Evolutionary conservation across 2,329 filamentous ascomycete species (phyloP).

Genomic region (Cladosporium sp.): DNA sequence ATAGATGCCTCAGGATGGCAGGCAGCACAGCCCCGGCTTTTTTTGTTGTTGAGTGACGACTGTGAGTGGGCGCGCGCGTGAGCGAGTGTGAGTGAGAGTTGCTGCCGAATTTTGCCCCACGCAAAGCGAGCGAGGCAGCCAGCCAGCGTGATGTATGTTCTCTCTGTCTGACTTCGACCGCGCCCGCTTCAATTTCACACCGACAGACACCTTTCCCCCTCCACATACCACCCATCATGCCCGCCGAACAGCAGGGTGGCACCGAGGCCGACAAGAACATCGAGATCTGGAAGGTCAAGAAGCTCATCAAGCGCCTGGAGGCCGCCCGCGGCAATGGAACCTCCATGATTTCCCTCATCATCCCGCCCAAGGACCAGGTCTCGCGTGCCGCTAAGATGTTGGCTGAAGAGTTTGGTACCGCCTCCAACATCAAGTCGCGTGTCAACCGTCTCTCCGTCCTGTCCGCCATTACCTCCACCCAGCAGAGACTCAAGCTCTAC

Average conservation of each 20-base stretch:
- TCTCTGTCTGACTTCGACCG: neutral
- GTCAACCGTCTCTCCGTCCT: constrained; percentile 98
- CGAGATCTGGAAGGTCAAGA: constrained; percentile 97
- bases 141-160: no score
- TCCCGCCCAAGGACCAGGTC: constrained; percentile 97
- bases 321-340: constrained; percentile 97
- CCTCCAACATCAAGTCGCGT: constrained; percentile 98
- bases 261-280: constrained; percentile 98
- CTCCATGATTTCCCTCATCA: constrained; percentile 99
- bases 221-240: constrained; percentile 61
- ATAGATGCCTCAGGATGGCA: no score
- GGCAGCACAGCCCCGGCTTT: no score
- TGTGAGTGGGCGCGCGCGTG: neutral
- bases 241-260: constrained; percentile 68
- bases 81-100: neutral
- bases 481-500: constrained; percentile 98
- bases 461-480: constrained; percentile 96
- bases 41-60: no score
- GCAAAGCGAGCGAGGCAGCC: neutral
- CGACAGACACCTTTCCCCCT: neutral
- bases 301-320: constrained; percentile 97
- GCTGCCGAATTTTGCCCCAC: no score
- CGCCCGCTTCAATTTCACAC: neutral
- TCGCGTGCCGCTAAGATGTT: constrained; percentile 98
- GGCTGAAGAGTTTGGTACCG: constrained; percentile 86